A percentile compares a stretch with the other conserved stretches of the same genome.
These are phyloP conservation scores for Penicillium sp. DNA, from an alignment of 2,329 filamentous ascomycete species.

Conservation along the genomic window DNA sequence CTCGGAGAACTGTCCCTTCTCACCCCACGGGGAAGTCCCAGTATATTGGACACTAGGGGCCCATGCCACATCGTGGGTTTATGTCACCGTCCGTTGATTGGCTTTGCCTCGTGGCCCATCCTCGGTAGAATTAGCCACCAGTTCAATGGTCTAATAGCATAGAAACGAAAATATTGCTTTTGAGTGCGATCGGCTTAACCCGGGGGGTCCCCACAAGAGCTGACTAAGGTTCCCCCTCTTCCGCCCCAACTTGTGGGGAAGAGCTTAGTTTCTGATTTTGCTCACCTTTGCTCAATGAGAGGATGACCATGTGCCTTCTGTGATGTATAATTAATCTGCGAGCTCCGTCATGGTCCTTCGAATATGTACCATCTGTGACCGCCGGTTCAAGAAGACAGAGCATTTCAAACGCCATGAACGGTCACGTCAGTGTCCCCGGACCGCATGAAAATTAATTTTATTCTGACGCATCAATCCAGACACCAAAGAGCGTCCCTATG, in stretches of 20 bases:
- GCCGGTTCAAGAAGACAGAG: conserved; percentile 57
- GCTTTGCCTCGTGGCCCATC: neutral
- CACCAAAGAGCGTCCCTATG: conserved; percentile 56
- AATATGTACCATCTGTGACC: conserved; percentile 51
- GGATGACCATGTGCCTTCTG: conserved; percentile 8
- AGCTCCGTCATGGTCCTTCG: conserved; percentile 41
- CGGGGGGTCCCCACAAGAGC: conserved; percentile 11
- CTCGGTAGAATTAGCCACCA: conserved; percentile 6
- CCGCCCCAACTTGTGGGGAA: neutral
- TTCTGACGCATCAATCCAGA: conserved; percentile 37
- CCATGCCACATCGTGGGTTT: conserved; percentile 1
- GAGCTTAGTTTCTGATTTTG: neutral
- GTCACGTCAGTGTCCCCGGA: conserved; percentile 47
- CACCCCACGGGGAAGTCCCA: conserved; percentile 12
- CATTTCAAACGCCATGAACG: conserved; percentile 57
- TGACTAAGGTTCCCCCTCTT: conserved; percentile 14
- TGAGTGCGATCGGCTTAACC: conserved; percentile 11
- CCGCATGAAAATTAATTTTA: neutral
- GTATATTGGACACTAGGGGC: conserved; percentile 8
- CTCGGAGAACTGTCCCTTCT: conserved; percentile 3
- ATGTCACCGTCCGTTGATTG: neutral
- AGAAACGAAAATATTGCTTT: neutral
- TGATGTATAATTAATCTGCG: conserved; percentile 8
- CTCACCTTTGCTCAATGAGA: neutral
- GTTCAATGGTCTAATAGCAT: neutral